Evolutionary conservation across 768 basidiomycete genomes (phyloP).

Genomic region (Termitomyces sp.): DNA sequence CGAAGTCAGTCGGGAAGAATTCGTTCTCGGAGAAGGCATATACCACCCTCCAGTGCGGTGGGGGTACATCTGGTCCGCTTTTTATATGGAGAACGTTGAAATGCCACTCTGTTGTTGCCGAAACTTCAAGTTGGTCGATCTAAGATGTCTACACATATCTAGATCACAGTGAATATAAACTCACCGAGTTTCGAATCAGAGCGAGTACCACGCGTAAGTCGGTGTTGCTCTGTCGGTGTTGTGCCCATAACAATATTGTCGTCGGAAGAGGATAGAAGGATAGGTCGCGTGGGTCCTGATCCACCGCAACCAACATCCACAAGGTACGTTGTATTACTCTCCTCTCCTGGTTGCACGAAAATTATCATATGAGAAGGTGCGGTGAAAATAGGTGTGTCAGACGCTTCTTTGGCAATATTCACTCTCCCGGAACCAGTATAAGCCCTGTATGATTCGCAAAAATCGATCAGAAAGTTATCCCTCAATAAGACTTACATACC

Average conservation of each 20-base stretch:
- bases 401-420: constrained; percentile 3
- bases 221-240: constrained; percentile 10
- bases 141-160: not conserved
- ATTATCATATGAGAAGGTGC: constrained; percentile 10
- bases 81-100: constrained; percentile 10
- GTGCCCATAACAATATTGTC: constrained; percentile 11
- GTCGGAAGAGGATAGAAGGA: constrained; percentile 8
- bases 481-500: constrained; percentile 1
- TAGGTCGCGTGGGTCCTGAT: constrained; percentile 7
- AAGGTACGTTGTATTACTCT: constrained; percentile 13
- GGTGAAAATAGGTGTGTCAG: constrained; percentile 4
- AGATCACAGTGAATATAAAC: not conserved
- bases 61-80: not conserved
- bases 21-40: constrained; percentile 11
- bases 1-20: constrained; percentile 8
- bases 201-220: constrained; percentile 7
- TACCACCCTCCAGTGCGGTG: constrained; percentile 4
- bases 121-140: not conserved
- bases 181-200: constrained; percentile 7
- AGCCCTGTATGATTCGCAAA: not conserved
- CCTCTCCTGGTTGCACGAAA: constrained; percentile 10
- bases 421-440: constrained; percentile 9
- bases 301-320: constrained; percentile 13
- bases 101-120: constrained; percentile 5
- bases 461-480: not conserved